Evolutionary conservation across 305 asterid genomes (phyloP).

Genomic region (Lippia alba): DNA sequence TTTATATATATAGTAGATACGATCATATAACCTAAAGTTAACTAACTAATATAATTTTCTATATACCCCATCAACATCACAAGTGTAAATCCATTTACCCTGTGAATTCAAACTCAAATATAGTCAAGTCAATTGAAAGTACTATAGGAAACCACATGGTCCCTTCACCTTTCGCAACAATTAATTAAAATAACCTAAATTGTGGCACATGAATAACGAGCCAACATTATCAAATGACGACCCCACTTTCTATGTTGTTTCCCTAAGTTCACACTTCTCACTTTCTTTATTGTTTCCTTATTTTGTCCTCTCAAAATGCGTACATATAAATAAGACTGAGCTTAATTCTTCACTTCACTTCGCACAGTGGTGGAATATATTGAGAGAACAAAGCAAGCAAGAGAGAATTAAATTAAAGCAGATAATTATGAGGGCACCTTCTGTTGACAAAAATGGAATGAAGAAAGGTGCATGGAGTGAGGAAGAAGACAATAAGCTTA

Average conservation of each 20-base stretch:
- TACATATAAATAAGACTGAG: neutral
- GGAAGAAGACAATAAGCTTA: constrained; percentile 47
- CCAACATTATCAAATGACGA: neutral
- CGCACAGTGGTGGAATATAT: neutral
- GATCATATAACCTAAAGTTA: no score
- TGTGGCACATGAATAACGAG: neutral
- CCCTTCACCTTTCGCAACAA: neutral
- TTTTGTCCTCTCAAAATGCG: neutral
- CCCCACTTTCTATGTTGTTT: constrained; percentile 16
- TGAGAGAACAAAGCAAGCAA: neutral
- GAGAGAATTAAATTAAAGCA: neutral
- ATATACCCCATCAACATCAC: neutral
- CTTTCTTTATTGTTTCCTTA: neutral
- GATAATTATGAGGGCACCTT: constrained; percentile 29
- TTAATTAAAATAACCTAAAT: neutral
- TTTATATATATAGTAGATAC: no score
- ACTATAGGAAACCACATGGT: neutral
- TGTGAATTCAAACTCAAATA: no score
- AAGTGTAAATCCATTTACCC: neutral
- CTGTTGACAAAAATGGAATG: constrained; percentile 38
- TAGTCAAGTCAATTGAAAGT: neutral
- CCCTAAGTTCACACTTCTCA: constrained; percentile 18
- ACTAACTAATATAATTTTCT: no score
- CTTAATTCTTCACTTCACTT: neutral
- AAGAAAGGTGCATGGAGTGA: constrained; percentile 51